Percentiles rank a stretch among this genome's conserved stretches.
phyloP scores from a whole-genome alignment of 1,284 basidiomycete genomes.

The Heterobasidion irregulare region DNA sequence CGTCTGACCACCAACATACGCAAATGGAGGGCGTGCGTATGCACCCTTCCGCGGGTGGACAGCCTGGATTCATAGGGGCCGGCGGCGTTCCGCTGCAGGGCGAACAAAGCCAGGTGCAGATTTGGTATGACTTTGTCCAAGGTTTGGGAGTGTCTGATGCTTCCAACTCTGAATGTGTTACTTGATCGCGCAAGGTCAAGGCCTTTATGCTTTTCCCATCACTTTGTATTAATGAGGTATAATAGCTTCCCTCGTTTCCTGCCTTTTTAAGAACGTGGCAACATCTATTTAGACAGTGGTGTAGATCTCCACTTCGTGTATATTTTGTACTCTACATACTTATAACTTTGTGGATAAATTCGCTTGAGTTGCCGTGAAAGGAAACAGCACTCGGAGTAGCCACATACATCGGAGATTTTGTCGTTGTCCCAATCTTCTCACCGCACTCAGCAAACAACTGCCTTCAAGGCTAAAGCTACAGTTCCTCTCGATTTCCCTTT shows the following conservation, averaged over 20 bases:
- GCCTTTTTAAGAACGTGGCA: no score
- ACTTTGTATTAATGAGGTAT: no score
- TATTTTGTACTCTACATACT: no score
- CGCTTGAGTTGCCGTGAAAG: no score
- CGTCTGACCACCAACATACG: neutral
- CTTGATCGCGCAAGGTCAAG: neutral
- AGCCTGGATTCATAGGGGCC: neutral
- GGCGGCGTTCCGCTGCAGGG: neutral
- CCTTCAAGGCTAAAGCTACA: neutral
- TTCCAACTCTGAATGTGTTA: neutral
- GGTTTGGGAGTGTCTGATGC: conserved; percentile 7
- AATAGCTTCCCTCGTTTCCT: no score
- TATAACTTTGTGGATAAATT: no score
- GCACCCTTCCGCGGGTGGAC: neutral
- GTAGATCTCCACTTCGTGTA: no score
- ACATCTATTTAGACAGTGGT: no score
- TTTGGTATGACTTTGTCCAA: conserved; percentile 13
- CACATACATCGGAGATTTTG: no score
- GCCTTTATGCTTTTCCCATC: no score
- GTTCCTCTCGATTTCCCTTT: neutral
- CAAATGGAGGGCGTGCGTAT: neutral
- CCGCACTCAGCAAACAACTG: neutral
- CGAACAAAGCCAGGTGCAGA: conserved; percentile 10
- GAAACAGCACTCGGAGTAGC: no score
- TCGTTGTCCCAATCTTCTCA: no score